These are phyloP conservation scores for Tricholoma bakamatsutake DNA, from an alignment of 768 basidiomycete species.

Conservation along the genomic window DNA sequence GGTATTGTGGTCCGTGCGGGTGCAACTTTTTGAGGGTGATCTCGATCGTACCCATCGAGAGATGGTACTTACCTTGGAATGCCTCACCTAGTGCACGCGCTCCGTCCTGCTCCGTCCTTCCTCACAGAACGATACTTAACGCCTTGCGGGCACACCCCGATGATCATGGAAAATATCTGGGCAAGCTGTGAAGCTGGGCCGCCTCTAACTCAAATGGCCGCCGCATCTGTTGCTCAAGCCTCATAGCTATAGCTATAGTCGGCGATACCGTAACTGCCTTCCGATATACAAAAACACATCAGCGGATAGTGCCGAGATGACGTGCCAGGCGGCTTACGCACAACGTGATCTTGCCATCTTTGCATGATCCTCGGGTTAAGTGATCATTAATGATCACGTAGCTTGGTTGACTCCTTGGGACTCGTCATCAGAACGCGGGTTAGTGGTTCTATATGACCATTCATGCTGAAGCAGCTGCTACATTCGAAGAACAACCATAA, in stretches of 20 bases:
- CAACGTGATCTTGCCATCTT: background rate
- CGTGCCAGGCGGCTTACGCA: background rate
- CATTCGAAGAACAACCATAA: background rate
- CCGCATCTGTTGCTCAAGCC: background rate
- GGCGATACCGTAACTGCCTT: background rate
- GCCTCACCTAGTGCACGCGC: background rate
- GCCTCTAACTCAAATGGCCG: background rate
- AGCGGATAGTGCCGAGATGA: background rate
- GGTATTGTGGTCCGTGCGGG: background rate
- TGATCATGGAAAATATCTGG: background rate
- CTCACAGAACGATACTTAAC: background rate
- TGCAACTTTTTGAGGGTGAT: background rate
- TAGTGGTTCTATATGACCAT: background rate
- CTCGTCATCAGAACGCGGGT: background rate
- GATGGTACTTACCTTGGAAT: background rate
- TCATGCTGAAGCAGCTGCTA: background rate
- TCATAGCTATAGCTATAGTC: background rate
- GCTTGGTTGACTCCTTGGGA: background rate
- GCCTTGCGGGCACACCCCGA: background rate
- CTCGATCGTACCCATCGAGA: conserved; percentile 4
- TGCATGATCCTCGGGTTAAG: background rate
- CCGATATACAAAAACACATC: no score
- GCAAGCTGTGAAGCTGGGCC: background rate
- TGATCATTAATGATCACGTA: background rate
- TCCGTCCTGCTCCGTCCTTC: no score